phyloP scores from a whole-genome alignment of 345 rosid genomes.

The Barbarea vulgaris region DNA sequence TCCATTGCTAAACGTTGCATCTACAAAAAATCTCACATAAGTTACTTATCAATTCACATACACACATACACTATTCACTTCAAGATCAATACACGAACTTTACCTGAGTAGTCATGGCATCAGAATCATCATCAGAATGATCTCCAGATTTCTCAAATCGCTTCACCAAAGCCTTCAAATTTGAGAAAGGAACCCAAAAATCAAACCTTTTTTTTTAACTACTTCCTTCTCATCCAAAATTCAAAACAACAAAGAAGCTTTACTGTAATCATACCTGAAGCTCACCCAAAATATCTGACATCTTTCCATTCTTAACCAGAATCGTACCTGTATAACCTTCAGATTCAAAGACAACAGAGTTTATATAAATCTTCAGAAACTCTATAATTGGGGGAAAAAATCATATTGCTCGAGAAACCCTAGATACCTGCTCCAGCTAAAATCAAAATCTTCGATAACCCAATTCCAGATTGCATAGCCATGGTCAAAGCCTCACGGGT shows the following conservation, averaged over 20 bases:
- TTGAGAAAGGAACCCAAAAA: not conserved
- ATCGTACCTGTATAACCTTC: slow-evolving; percentile 82
- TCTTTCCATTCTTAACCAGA: slow-evolving; percentile 75
- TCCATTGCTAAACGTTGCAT: slow-evolving; percentile 69
- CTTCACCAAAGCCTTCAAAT: slow-evolving; percentile 57
- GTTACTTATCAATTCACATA: slow-evolving; percentile 18
- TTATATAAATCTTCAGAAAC: not conserved
- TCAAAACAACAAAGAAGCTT: slow-evolving; percentile 15
- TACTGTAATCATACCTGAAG: slow-evolving; percentile 58
- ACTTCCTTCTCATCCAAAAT: not conserved
- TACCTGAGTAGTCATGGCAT: slow-evolving; percentile 31
- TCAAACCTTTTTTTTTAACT: not conserved
- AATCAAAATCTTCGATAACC: slow-evolving; percentile 69
- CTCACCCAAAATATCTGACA: slow-evolving; percentile 76
- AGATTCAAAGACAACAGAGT: slow-evolving; percentile 4
- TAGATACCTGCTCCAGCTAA: slow-evolving; percentile 81
- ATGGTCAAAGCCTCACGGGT: slow-evolving; percentile 40
- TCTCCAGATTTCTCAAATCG: slow-evolving; percentile 64
- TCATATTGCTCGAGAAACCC: slow-evolving; percentile 24
- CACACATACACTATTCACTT: not conserved
- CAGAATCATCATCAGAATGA: slow-evolving; percentile 57
- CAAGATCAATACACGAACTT: not conserved
- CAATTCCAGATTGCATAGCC: slow-evolving; percentile 82
- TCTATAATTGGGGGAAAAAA: not conserved
- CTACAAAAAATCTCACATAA: slow-evolving; percentile 38